Evolutionary conservation across 345 rosid genomes (phyloP), one percentile per base, ranked within the genome.

Genomic region (Populus alba): DNA sequence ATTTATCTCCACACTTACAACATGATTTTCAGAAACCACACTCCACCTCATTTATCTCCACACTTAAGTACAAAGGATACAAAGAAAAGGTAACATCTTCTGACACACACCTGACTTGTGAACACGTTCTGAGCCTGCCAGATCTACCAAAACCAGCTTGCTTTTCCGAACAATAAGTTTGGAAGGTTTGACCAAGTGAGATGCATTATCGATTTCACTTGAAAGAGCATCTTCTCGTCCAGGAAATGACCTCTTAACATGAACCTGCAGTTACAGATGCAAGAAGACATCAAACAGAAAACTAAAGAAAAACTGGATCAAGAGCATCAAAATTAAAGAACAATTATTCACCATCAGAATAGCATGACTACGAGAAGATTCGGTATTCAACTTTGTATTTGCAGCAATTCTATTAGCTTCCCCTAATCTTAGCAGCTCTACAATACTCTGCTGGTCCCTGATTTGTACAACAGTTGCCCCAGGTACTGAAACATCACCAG

Each of bases 111-210:
- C 85, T 75, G 85, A 82, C 69, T 82, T 82, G 29, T 79, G 80
- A 79, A 79, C 65, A 57, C 85, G 85, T 76, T 82, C 85, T 70
- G 85, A 82, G 72, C 82, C 85, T n/a, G 85, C 85, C 47, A 82
- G 77, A 68, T 82, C 85, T 49, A 82, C 85, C n/a, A 82, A 67
- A 67, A 82, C 82, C 66, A 82, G 77, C 74, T 82, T 82, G 77
- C 85, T 82, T 70, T 31, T 79, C 47, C 82, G 77, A 66, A 82
- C 79, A 79, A 82, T 76, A 20, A 77, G 85, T 70, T 62, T 82
- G 25, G 68, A 77, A 51, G 85, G 85, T 71, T 79, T 82, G 29
- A 79, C 77, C 59, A 82, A 79, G 62, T 79, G 85, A 66, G 82
- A 79, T 20, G 85, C 79, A 51, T 31, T 47, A 38, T 71, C 80